Percentiles rank a stretch among this genome's conserved stretches.
Conservation (phyloP, 1,284 basidiomycete genomes). For the Tylopilus sp. region DNA sequence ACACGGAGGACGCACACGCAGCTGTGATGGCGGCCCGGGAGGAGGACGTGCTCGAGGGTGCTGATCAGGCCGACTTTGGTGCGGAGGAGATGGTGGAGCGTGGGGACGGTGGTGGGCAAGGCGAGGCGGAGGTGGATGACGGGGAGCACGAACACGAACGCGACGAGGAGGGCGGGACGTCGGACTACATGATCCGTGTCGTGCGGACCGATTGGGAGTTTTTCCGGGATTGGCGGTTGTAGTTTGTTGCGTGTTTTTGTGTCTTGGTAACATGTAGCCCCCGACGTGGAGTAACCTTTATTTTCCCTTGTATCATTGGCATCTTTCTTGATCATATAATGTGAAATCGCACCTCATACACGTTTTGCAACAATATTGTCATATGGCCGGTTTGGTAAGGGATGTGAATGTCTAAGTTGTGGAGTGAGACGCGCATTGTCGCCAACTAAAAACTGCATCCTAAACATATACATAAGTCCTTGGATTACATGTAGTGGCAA, state of each 20-base stretch:
- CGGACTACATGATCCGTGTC: conserved; percentile 90
- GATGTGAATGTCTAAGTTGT: too few species aligned
- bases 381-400: too few species aligned
- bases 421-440: too few species aligned
- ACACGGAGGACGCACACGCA: conserved; percentile 87
- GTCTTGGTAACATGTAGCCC: too few species aligned
- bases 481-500: too few species aligned
- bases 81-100: conserved; percentile 48
- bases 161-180: conserved; percentile 66
- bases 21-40: conserved; percentile 85
- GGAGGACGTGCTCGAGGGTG: conserved; percentile 74
- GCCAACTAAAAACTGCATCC: too few species aligned
- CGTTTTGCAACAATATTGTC: too few species aligned
- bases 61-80: conserved; percentile 82
- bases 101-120: conserved; percentile 26
- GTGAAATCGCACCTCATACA: too few species aligned
- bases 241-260: too few species aligned
- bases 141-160: conserved; percentile 50
- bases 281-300: not conserved
- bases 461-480: too few species aligned
- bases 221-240: conserved; percentile 75
- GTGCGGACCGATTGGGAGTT: conserved; percentile 82
- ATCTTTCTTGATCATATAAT: too few species aligned
- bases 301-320: too few species aligned
- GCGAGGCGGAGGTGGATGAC: conserved; percentile 36